Evolutionary conservation across 345 rosid species (phyloP), one percentile per base, ranked within the genome.

Genomic region (Melaleuca quinquenervia): DNA sequence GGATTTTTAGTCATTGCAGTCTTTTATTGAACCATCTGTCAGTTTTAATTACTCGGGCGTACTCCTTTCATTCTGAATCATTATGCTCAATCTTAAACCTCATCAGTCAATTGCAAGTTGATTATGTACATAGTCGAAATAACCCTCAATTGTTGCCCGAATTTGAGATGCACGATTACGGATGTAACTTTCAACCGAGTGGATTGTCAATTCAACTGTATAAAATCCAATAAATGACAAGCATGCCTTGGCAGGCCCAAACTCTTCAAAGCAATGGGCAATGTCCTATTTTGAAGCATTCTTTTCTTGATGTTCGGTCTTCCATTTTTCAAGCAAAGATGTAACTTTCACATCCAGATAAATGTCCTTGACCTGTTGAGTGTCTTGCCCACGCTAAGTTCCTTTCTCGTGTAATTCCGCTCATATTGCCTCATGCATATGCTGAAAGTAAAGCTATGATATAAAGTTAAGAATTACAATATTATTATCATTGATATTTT

Each of bases 371-470:
- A 36, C 1, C 90, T 88, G 5, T 86, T 78, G 21, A 85, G 84
- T 45, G 88, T 52, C 60, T 88, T 88, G 1, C 87, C 86, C 75
- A 87, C 27, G 5, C 5, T 8, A 20, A 84, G 86, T 15, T 88
- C 12, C 13, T 85, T 74, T 90, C 92, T 5, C 0, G 27, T 3
- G 89, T 84, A 18, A 85, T 2, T 10, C 90, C 91, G 11, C 51
- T 70, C 58, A 53, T 86, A 44, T 89, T 87, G 21, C 90, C 92
- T 50, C 85, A 55, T 13, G 87, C 88, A 78, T 89, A 90, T 44
- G 92, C 92, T 90, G 86, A 52, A 87, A 85, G 48, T 24, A 82
- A n/a, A n/a, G n/a, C n/a, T n/a, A n/a, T n/a, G n/a, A n/a, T n/a
- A n/a, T n/a, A n/a, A n/a, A n/a, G n/a, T n/a, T n/a, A n/a, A n/a